A percentile compares a stretch with the other conserved stretches of the same genome.
Evolutionary conservation across 1,139 yeast genomes (phyloP).

Genomic region (Protomyces inundatus): DNA sequence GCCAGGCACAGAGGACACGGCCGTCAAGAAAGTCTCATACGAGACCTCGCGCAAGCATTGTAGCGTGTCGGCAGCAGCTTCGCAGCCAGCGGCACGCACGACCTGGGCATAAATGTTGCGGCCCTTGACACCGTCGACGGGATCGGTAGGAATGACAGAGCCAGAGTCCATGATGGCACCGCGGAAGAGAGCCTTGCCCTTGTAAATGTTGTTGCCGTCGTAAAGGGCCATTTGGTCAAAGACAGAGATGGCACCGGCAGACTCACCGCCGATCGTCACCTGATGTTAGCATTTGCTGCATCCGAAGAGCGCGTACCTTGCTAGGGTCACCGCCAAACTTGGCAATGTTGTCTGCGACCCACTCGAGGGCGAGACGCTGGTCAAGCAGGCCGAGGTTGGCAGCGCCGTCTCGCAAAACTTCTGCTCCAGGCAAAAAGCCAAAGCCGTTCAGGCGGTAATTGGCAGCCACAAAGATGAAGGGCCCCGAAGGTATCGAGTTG

Average conservation of each 20-base stretch:
- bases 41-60: not conserved
- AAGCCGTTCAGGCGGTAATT: constrained; percentile 39
- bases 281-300: too few relatives aligned
- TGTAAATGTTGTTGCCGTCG: not conserved
- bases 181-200: constrained; percentile 2
- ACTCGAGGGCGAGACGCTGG: constrained; percentile 38
- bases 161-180: constrained; percentile 4
- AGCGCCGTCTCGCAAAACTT: constrained; percentile 27
- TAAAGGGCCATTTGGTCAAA: constrained; percentile 5
- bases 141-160: not conserved
- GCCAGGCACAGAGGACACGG: not conserved
- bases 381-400: constrained; percentile 40
- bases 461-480: constrained; percentile 34
- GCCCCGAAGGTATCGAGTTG: constrained; percentile 16
- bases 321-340: constrained; percentile 41
- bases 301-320: constrained; percentile 3
- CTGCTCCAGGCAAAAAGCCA: constrained; percentile 35
- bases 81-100: not conserved
- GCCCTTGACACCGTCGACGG: not conserved
- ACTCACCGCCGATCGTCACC: constrained; percentile 30
- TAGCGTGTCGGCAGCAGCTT: not conserved
- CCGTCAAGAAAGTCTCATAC: not conserved
- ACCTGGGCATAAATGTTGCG: not conserved
- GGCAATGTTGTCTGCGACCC: constrained; percentile 40
- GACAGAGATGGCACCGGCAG: constrained; percentile 9